Base-by-base conservation (phyloP, 2,329 filamentous ascomycete genomes). In the Trichophaea hybrida region DNA sequence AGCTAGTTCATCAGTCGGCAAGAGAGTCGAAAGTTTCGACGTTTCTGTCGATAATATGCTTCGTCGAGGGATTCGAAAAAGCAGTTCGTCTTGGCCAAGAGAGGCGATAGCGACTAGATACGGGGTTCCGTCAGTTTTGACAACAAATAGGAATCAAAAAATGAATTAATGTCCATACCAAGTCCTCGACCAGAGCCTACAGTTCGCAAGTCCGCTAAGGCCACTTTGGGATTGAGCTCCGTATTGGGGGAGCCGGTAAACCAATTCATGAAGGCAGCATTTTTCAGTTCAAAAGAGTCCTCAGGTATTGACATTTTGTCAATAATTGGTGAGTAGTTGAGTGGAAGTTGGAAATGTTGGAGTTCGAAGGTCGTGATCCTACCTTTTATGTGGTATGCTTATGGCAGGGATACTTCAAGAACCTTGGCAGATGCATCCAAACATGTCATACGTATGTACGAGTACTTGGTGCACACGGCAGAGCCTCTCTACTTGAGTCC, bases 51-150 rank as follows among this genome's bases (percentile, higher is more conserved):
- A 86, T 69, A 95, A 80, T 64, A 94, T 83, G 54, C 79, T 75
- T 51, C 75, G 73, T 62, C 86, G 81, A 1, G 88, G 88, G 62
- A 94, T 86, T 51, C 81, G 83, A 75, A 94, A 94, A 48, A 94
- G 78, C 52, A 84, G 79, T 59, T 88, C 86, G 62, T 89, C 86
- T 66, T 85, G 78, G 15, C 76, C 73, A 57, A 95, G 87, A 63
- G 88, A 80, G 60, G 77, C 71, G 24, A 74, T 78, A 32, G 88
- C 86, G 67, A 94, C 86, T 91, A 64, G 32, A 44, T 54, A 37
- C 38, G 53, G 10, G 24, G 54, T 15, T 17, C 13, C 33, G 43
- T 32, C 17, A 24, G 13, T 38, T 31, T 38, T 10, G 31, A 43
- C 17, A 38, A n/a, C 8, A 35, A 15, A 40, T 46, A 24, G 13